Base-by-base conservation (phyloP, 371 early-diverging fungal species). In the Lichtheimia ramosa region DNA sequence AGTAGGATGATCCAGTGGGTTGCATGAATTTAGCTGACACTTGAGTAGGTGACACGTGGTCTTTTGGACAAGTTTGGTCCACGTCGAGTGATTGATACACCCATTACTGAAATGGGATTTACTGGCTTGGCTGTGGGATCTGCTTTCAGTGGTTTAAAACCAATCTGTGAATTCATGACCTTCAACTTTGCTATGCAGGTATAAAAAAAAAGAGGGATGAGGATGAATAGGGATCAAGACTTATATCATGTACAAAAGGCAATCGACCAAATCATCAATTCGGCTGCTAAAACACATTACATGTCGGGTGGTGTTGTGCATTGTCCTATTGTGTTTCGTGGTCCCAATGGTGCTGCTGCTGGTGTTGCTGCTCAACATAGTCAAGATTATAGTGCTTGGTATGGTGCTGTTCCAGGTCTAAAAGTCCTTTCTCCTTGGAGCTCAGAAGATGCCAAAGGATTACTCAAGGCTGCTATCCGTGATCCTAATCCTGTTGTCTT, bases 331-430 rank as follows among this genome's bases (percentile, higher is more conserved):
- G 99, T 99, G 10, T 99, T 99, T 90, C 91, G 99, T 70, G 99
- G 99, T 15, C 99, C 99, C 59, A 99, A 99, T 84, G 99, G 99
- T 65, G 97, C 96, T 51, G 96, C 98, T 64, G 91, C 95, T 42
- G 99, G 99, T 74, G 99, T 98, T 34, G 99, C 84, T 70, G 99
- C 99, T 48, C 99, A 99, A 85, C 99, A 99, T 86, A 98, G 99
- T 27, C 99, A 99, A 34, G 95, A 96, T 83, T 99, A 95, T 71
- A 94, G 96, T 67, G 92, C 96, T 54, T 98, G 97, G 95, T 99
- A 97, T 78, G 99, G 99, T 24, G 91, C 95, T 55, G 93, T 99
- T 50, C 96, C 96, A 42, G 99, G 99, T 43, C 83, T 99, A 53
- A 98, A 99, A 87, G 99, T 99, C 15, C 93, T 99, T 56, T 90